Evolutionary conservation across 2,329 filamentous ascomycete genomes (phyloP).

Genomic region (Bisporella sp.): DNA sequence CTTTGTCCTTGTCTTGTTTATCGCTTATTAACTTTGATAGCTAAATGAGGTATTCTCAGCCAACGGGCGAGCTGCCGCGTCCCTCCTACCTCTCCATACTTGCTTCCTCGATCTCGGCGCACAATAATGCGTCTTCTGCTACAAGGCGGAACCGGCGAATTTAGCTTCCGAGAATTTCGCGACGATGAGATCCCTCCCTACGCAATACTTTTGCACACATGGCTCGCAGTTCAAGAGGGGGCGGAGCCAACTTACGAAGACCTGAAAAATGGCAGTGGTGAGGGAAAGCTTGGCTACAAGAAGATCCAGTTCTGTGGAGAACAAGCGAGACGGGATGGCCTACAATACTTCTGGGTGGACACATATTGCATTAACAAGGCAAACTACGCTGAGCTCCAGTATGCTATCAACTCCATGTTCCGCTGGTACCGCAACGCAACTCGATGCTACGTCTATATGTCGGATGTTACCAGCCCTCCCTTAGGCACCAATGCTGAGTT

Average conservation of each 20-base stretch:
- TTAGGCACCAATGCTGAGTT: no score
- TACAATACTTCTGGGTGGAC: conserved; percentile 19
- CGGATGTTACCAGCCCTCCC: background rate
- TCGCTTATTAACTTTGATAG: no score
- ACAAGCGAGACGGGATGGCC: background rate
- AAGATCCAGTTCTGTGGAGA: background rate
- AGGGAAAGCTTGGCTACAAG: background rate
- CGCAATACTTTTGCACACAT: background rate
- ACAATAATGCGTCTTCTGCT: background rate
- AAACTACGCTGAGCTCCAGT: background rate
- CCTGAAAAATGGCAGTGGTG: background rate
- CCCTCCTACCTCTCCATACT: no score
- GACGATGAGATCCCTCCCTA: background rate
- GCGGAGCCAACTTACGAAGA: background rate
- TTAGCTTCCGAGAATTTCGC: background rate
- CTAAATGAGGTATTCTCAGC: no score
- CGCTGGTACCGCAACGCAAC: no score
- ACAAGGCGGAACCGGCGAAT: background rate
- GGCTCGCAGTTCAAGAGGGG: no score
- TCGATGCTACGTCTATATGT: no score
- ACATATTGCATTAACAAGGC: background rate
- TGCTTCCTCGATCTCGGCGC: no score
- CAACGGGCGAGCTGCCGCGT: no score
- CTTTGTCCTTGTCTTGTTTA: no score
- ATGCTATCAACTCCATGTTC: background rate